Percentiles rank a stretch among this genome's conserved stretches.
These are phyloP conservation scores for Brassica nigra DNA, from an alignment of 345 rosid species.

Conservation along the genomic window DNA sequence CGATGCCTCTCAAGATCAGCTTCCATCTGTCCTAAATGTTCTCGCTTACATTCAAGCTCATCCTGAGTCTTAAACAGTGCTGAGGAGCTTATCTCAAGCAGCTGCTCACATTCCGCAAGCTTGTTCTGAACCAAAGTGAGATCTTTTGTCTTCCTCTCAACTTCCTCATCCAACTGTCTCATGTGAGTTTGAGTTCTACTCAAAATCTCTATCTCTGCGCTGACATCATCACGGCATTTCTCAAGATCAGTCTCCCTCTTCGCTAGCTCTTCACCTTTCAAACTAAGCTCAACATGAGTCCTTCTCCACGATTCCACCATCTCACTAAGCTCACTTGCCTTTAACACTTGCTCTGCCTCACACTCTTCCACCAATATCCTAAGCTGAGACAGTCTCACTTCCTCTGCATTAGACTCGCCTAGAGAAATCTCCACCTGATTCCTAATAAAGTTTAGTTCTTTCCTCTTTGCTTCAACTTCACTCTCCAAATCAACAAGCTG, in stretches of 20 bases:
- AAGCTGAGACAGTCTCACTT: not conserved
- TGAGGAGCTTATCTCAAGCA: too few relatives aligned
- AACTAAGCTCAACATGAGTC: constrained; percentile 14
- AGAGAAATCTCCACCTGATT: not conserved
- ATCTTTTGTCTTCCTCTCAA: not conserved
- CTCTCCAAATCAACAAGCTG: not conserved
- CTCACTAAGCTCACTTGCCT: constrained; percentile 6
- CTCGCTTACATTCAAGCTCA: too few relatives aligned
- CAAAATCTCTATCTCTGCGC: constrained; percentile 5
- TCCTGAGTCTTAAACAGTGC: too few relatives aligned
- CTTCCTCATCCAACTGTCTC: constrained; percentile 19
- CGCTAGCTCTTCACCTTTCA: not conserved
- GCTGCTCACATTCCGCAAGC: not conserved
- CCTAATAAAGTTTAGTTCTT: not conserved
- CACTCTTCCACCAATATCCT: constrained; percentile 15
- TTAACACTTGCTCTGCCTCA: constrained; percentile 1
- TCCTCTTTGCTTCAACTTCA: not conserved
- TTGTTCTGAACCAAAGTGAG: not conserved
- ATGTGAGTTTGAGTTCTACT: not conserved
- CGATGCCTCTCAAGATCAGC: not conserved
- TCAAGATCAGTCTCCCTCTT: not conserved
- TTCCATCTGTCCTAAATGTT: too few relatives aligned
- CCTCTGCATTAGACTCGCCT: constrained; percentile 9
- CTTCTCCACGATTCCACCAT: not conserved
- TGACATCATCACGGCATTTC: constrained; percentile 13